These are phyloP conservation scores for Clarireedia hainanense DNA, from an alignment of 2,329 filamentous ascomycete species.

Conservation along the genomic window DNA sequence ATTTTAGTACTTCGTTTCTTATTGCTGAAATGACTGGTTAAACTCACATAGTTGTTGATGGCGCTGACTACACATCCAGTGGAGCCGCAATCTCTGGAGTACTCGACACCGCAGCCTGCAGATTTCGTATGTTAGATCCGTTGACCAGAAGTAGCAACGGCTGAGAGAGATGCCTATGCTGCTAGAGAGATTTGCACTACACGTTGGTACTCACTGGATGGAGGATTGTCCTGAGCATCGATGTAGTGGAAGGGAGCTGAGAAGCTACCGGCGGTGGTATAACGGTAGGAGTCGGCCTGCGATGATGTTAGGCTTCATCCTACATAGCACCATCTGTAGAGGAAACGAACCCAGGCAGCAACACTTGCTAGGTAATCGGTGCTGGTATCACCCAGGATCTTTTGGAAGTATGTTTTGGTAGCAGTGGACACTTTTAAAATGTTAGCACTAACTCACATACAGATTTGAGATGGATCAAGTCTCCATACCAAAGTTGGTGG, in stretches of 20 bases:
- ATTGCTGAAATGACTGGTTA: background rate
- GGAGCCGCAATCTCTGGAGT: conserved; percentile 52
- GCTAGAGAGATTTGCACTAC: background rate
- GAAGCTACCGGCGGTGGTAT: conserved; percentile 55
- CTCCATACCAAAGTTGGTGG: conserved; percentile 41
- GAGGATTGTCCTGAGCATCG: conserved; percentile 56
- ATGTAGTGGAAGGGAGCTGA: conserved; percentile 60
- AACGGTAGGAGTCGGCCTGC: conserved; percentile 48
- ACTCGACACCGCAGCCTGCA: conserved; percentile 45
- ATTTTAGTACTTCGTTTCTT: background rate
- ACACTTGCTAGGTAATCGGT: conserved; percentile 53
- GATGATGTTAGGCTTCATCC: background rate
- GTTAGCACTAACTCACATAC: background rate
- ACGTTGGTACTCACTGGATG: conserved; percentile 27
- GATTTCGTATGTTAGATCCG: background rate
- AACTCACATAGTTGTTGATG: conserved; percentile 25
- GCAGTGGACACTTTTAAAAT: conserved; percentile 37
- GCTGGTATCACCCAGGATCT: conserved; percentile 46
- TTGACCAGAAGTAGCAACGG: background rate
- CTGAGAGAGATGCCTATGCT: background rate
- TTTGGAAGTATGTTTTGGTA: conserved; percentile 51
- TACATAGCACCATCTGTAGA: background rate
- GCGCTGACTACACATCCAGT: conserved; percentile 50
- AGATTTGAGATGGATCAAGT: background rate
- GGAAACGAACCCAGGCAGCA: conserved; percentile 45